A percentile compares a stretch with the other conserved stretches of the same genome.
Conservation (phyloP, 371 early-diverging fungal species). For the Chytridiales sp. region DNA sequence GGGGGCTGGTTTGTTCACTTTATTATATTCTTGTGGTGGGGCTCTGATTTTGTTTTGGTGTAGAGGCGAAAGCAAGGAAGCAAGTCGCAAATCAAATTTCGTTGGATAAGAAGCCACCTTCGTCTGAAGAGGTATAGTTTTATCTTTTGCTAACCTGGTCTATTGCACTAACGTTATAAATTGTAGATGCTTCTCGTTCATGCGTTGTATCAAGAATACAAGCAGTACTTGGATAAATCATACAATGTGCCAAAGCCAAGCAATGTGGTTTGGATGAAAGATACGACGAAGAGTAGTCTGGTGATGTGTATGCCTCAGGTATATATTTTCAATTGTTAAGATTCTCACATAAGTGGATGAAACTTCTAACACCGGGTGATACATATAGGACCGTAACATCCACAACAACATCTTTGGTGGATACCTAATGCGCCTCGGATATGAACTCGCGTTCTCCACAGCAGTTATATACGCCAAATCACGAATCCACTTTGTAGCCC, state of each 20-base stretch:
- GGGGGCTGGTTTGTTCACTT: constrained; percentile 56
- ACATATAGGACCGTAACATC: constrained; percentile 77
- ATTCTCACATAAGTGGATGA: not conserved
- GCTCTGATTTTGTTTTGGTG: not conserved
- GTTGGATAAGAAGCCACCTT: constrained; percentile 74
- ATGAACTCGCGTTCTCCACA: constrained; percentile 70
- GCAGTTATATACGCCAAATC: constrained; percentile 63
- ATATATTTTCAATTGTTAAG: constrained; percentile 8
- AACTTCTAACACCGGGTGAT: not conserved
- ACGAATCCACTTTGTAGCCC: constrained; percentile 59
- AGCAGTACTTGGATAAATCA: constrained; percentile 27
- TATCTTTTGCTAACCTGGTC: constrained; percentile 45
- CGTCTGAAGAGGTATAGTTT: constrained; percentile 62
- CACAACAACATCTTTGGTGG: constrained; percentile 91
- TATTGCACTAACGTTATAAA: not conserved
- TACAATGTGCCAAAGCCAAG: constrained; percentile 42
- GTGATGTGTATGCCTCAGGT: constrained; percentile 71
- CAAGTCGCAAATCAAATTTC: constrained; percentile 54
- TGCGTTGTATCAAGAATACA: constrained; percentile 62
- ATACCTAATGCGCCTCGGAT: constrained; percentile 49
- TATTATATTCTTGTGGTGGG: constrained; percentile 3
- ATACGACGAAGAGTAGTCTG: constrained; percentile 73
- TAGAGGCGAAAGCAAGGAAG: constrained; percentile 69
- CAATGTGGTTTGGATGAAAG: constrained; percentile 74
- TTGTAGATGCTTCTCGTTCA: constrained; percentile 64